These are phyloP conservation scores for Backusella parvicylindrica DNA, from an alignment of 192 early-diverging fungal genomes.

Conservation along the genomic window DNA sequence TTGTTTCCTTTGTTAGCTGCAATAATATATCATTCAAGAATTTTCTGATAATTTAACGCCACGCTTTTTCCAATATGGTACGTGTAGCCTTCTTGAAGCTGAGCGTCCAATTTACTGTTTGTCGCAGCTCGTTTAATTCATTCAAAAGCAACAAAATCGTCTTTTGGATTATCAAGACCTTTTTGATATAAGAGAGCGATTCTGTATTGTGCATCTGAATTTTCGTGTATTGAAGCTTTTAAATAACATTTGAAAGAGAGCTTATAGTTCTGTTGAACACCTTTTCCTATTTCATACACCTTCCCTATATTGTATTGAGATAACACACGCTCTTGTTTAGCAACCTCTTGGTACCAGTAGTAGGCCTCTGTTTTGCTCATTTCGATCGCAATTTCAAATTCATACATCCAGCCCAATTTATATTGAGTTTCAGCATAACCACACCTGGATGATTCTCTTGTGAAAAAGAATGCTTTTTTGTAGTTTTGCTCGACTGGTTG, in stretches of 20 bases:
- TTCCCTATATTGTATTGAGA: conserved; percentile 52
- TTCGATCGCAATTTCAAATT: conserved; percentile 63
- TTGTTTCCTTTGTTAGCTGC: conserved; percentile 41
- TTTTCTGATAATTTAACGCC: conserved; percentile 40
- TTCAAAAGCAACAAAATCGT: conserved; percentile 46
- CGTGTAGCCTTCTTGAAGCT: conserved; percentile 73
- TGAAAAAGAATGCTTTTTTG: conserved; percentile 52
- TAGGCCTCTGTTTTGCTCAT: conserved; percentile 64
- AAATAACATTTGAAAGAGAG: conserved; percentile 61
- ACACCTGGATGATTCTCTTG: conserved; percentile 58
- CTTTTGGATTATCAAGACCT: conserved; percentile 48
- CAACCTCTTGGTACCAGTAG: conserved; percentile 51
- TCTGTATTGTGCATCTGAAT: conserved; percentile 67
- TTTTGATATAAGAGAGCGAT: conserved; percentile 60
- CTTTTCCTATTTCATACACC: conserved; percentile 56
- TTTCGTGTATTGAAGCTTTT: conserved; percentile 57
- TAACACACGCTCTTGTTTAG: conserved; percentile 44
- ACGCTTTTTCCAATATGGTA: conserved; percentile 77
- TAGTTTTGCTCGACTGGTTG: conserved; percentile 53
- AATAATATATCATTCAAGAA: conserved; percentile 19
- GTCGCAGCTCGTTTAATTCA: conserved; percentile 63
- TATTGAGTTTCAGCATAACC: conserved; percentile 61
- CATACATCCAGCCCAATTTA: conserved; percentile 76
- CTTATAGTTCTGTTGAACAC: conserved; percentile 41
- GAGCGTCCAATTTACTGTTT: conserved; percentile 68